Conservation (phyloP, 2,329 filamentous ascomycete genomes). For the Niveomyces coronatus region DNA sequence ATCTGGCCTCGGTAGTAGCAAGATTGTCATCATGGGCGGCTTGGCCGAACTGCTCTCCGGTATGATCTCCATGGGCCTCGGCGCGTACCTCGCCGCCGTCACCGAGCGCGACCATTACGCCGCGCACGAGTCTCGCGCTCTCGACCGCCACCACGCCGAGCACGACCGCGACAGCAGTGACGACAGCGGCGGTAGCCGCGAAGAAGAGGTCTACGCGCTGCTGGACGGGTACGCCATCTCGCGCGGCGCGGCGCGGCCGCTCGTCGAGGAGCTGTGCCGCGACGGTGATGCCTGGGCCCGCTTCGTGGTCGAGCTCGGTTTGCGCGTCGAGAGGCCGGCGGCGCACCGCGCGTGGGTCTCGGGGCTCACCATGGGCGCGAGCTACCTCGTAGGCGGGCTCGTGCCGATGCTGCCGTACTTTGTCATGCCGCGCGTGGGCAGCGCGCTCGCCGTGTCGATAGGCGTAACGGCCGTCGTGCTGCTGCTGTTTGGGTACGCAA, state of each 20-base stretch:
- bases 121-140: conserved; percentile 38
- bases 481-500: conserved; percentile 54
- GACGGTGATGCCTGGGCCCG: conserved; percentile 39
- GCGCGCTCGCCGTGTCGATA: conserved; percentile 49
- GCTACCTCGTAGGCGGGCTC: conserved; percentile 61
- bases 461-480: conserved; percentile 50
- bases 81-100: conserved; percentile 58
- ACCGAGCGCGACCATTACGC: conserved; percentile 44
- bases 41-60: conserved; percentile 67
- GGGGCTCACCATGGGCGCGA: conserved; percentile 54
- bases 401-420: conserved; percentile 66
- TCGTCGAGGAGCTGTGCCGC: conserved; percentile 39
- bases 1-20: conserved; percentile 52
- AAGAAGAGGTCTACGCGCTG: conserved; percentile 38
- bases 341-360: conserved; percentile 39
- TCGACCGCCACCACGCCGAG: too few species aligned
- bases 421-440: conserved; percentile 33
- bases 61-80: conserved; percentile 68
- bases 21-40: conserved; percentile 60
- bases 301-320: conserved; percentile 52
- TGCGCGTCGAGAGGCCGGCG: conserved; percentile 35
- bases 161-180: conserved; percentile 34
- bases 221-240: conserved; percentile 40
- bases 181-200: conserved; percentile 32
- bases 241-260: conserved; percentile 27